Evolutionary conservation across 176 grass and related monocot genomes (phyloP).

Genomic region (Bonia amplexicaulis): DNA sequence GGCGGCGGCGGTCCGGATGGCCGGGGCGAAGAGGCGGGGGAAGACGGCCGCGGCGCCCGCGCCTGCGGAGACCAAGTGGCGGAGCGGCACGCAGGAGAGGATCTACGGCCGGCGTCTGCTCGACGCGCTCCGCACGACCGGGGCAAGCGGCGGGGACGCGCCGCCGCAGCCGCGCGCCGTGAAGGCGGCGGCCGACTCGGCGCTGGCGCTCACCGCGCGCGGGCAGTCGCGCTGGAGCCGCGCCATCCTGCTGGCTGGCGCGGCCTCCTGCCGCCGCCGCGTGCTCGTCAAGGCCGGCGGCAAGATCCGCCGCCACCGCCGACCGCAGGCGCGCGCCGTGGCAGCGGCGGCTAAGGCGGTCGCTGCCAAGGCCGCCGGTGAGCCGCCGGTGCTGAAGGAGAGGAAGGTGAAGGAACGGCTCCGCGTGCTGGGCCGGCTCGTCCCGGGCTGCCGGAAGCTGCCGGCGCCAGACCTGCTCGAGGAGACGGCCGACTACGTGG

Average conservation of each 20-base stretch:
- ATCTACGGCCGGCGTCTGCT: conserved; percentile 81
- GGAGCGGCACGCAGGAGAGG: conserved; percentile 61
- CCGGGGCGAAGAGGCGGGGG: neutral
- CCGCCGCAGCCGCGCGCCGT: conserved; percentile 44
- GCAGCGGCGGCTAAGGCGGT: neutral
- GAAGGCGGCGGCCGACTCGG: conserved; percentile 82
- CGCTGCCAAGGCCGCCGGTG: neutral
- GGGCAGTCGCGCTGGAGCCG: conserved; percentile 95
- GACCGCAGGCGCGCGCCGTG: conserved; percentile 18
- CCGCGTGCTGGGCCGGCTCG: conserved; percentile 66
- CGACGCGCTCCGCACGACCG: conserved; percentile 60
- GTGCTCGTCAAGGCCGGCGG: conserved; percentile 76
- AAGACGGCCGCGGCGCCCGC: neutral
- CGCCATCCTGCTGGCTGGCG: conserved; percentile 68
- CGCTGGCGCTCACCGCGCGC: conserved; percentile 75
- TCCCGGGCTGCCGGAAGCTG: conserved; percentile 85
- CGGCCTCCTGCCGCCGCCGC: conserved; percentile 36
- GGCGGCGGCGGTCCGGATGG: conserved; percentile 7
- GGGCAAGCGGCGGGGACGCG: neutral
- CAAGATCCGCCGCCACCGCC: conserved; percentile 41
- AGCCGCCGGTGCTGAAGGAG: conserved; percentile 22
- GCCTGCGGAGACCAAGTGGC: conserved; percentile 62
- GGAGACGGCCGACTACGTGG: conserved; percentile 84
- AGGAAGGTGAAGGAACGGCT: conserved; percentile 75
- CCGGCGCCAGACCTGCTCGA: conserved; percentile 73